Percentiles rank a stretch among this genome's conserved stretches.
phyloP scores from a whole-genome alignment of 495 filamentous ascomycete genomes.

The Entonaema liquescens region DNA sequence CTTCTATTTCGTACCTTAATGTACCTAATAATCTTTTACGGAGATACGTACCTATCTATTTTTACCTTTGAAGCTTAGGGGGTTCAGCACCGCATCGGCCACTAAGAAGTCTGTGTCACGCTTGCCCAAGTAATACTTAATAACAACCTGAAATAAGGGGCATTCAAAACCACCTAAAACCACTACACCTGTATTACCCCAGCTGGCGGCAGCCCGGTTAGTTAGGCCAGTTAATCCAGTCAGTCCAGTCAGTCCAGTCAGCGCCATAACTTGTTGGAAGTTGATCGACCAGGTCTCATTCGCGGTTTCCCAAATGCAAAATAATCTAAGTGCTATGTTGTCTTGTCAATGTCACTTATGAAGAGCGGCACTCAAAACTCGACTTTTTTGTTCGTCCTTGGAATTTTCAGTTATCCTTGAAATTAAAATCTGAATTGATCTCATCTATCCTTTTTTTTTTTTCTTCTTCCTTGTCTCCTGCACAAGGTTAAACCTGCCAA shows the following conservation, averaged over 20 bases:
- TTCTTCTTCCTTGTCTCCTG: not conserved
- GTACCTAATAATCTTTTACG: not conserved
- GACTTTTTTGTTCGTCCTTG: conserved; percentile 8
- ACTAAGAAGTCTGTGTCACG: conserved; percentile 8
- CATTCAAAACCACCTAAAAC: conserved; percentile 35
- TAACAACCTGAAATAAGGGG: conserved; percentile 40
- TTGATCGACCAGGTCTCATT: conserved; percentile 20
- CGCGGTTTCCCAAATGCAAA: conserved; percentile 23
- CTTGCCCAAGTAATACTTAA: conserved; percentile 3
- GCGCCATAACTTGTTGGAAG: not conserved
- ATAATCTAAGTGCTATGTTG: conserved; percentile 18
- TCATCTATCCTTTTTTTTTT: conserved; percentile 10
- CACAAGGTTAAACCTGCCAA: conserved; percentile 17
- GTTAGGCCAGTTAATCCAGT: not conserved
- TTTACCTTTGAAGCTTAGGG: conserved; percentile 22
- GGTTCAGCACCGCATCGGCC: conserved; percentile 17
- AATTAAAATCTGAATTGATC: conserved; percentile 10
- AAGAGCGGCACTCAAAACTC: conserved; percentile 13
- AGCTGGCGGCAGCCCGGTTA: conserved; percentile 14
- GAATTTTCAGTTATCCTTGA: not conserved
- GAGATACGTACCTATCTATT: conserved; percentile 13
- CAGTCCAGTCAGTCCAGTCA: not conserved
- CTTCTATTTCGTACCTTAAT: not conserved
- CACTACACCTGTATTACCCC: conserved; percentile 9
- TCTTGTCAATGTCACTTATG: not conserved